Evolutionary conservation across 192 early-diverging fungal species (phyloP), one percentile per base, ranked within the genome.

Genomic region (Coemansia umbellata): DNA sequence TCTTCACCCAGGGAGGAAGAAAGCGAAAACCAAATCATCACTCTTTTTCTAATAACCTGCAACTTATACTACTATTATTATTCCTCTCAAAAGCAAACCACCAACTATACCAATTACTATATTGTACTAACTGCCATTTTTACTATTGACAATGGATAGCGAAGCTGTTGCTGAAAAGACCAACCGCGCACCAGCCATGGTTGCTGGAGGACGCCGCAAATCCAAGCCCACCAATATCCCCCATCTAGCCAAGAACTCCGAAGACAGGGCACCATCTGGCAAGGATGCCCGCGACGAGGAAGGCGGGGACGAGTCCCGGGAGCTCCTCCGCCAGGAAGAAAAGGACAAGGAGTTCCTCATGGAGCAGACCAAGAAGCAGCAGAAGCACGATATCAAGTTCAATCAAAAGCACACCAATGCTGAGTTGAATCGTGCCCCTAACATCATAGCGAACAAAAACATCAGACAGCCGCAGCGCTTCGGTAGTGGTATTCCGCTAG

Each of bases 401-500:
- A n/a, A n/a, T n/a, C n/a, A n/a, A n/a, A n/a, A n/a, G n/a, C n/a
- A n/a, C n/a, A 55, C 56, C 22, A 71, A 71, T 35, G 44, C 51
- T 4, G 60, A 59, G 40, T 47, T 51, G 19, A 60, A 65, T 50
- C 47, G 50, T 9, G 37, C 27, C 0, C 57, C 57, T 0, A 39
- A 59, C 43, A 44, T 47, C 8, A 43, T 55, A 27, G 48, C 44
- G 43, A 60, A 52, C 26, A 49, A 47, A 17, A 45, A 58, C 15
- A 55, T 74, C 23, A 30, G 65, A 3, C 72, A 74, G 60, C 72
- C 72, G 6, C 32, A 37, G 23, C 56, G 45, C 37, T 74, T 74
- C 56, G 27, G 42, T 19, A 42, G 58, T 22, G 72, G 72, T 22
- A 27, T 44, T 24, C 42, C 42, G 9, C 42, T 44, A 9, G 23